Conservation (phyloP, 768 basidiomycete species). For the Daedaleopsis sinensis region DNA sequence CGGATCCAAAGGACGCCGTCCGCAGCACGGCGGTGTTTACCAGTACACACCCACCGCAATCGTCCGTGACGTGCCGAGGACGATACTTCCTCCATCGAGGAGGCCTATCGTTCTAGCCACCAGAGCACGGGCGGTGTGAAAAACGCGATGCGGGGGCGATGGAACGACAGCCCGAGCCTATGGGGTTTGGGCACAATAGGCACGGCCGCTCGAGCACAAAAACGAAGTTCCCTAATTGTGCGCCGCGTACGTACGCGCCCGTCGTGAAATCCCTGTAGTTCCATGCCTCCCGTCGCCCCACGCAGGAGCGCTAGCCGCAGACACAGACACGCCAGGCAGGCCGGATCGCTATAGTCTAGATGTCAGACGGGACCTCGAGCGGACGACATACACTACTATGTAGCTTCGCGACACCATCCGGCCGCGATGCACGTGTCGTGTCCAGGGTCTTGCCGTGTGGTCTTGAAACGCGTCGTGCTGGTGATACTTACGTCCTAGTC, state of each 20-base stretch:
- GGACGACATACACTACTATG: background rate
- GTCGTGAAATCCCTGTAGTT: background rate
- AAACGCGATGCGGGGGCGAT: too few relatives aligned
- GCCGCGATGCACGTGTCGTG: background rate
- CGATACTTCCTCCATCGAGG: too few relatives aligned
- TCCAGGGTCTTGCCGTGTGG: background rate
- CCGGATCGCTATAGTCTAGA: too few relatives aligned
- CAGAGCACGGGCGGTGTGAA: too few relatives aligned
- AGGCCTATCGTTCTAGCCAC: too few relatives aligned
- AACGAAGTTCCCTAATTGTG: background rate
- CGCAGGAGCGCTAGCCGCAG: background rate
- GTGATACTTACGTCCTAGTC: background rate
- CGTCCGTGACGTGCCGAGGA: background rate
- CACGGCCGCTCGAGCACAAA: background rate
- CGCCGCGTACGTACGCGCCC: background rate
- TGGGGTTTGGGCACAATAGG: background rate
- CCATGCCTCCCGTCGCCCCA: background rate
- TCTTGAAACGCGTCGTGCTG: background rate
- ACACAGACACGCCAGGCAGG: too few relatives aligned
- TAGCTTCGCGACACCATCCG: background rate
- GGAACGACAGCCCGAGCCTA: background rate
- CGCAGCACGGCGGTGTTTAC: background rate
- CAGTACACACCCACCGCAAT: background rate
- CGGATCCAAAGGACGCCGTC: background rate
- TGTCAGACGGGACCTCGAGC: too few relatives aligned